Conservation (phyloP, 768 basidiomycete genomes). For the Lentinula raphanica region DNA sequence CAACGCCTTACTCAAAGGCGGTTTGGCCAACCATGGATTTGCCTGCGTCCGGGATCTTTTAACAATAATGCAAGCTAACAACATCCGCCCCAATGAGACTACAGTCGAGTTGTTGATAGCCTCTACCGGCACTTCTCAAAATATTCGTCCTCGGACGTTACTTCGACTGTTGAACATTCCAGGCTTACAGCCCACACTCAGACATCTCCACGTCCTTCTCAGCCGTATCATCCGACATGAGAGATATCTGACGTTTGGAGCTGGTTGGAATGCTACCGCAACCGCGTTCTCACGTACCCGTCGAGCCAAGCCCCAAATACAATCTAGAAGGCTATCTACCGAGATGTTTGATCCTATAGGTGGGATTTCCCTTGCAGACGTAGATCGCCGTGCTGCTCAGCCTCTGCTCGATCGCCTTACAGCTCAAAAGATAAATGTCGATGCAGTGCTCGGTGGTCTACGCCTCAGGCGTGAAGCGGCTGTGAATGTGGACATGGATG, state of each 20-base stretch:
- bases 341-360: conserved; percentile 45
- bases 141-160: conserved; percentile 40
- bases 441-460: conserved; percentile 52
- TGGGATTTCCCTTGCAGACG: conserved; percentile 31
- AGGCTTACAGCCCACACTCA: conserved; percentile 40
- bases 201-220: conserved; percentile 54
- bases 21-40: conserved; percentile 46
- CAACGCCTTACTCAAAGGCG: conserved; percentile 54
- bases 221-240: conserved; percentile 48
- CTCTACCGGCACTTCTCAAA: conserved; percentile 41
- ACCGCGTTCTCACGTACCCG: conserved; percentile 31
- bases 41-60: conserved; percentile 40
- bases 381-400: conserved; percentile 15
- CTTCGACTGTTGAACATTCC: conserved; percentile 42
- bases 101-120: conserved; percentile 54
- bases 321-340: conserved; percentile 12
- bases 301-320: conserved; percentile 12
- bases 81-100: conserved; percentile 45
- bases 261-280: conserved; percentile 42
- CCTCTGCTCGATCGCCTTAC: conserved; percentile 25
- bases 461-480: conserved; percentile 61
- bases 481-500: conserved; percentile 41
- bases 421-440: conserved; percentile 35
- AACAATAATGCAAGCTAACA: conserved; percentile 47
- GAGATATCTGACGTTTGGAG: conserved; percentile 36